phyloP scores from a whole-genome alignment of 1,284 basidiomycete genomes.

The Anthracocystis panici-leucophaei region DNA sequence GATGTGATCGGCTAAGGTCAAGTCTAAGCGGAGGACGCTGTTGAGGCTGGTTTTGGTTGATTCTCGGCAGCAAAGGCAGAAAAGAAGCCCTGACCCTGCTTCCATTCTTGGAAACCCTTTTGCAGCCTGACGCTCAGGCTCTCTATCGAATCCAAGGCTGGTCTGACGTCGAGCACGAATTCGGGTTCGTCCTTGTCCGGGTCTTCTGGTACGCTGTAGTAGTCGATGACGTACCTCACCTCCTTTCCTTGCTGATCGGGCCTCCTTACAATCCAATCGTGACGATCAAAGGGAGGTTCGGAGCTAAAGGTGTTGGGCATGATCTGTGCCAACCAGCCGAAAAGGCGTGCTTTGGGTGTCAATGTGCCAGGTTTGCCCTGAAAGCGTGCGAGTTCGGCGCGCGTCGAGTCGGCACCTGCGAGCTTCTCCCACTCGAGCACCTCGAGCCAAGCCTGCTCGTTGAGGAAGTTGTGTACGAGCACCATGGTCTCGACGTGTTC shows the following conservation, averaged over 20 bases:
- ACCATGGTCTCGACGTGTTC: slow-evolving; percentile 98
- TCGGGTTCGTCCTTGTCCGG: slow-evolving; percentile 62
- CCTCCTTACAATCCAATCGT: slow-evolving; percentile 94
- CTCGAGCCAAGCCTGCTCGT: slow-evolving; percentile 95
- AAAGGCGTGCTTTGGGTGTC: slow-evolving; percentile 84
- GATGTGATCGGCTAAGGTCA: neutral
- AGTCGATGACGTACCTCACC: slow-evolving; percentile 69
- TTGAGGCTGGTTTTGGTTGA: slow-evolving; percentile 16
- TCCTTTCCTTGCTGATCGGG: slow-evolving; percentile 59
- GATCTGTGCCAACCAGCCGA: slow-evolving; percentile 85
- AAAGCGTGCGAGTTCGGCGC: slow-evolving; percentile 81
- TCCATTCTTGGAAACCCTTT: slow-evolving; percentile 60
- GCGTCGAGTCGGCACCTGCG: slow-evolving; percentile 52
- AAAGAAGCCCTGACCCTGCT: slow-evolving; percentile 52
- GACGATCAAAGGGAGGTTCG: slow-evolving; percentile 96
- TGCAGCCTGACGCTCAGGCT: slow-evolving; percentile 46
- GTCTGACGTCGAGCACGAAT: slow-evolving; percentile 64
- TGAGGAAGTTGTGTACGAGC: slow-evolving; percentile 96
- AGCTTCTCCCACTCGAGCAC: slow-evolving; percentile 89
- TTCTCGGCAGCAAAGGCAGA: slow-evolving; percentile 33
- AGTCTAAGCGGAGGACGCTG: slow-evolving; percentile 2
- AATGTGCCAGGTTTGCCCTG: slow-evolving; percentile 88
- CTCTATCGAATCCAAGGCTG: slow-evolving; percentile 60
- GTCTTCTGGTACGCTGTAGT: slow-evolving; percentile 63
- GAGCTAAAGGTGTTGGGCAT: slow-evolving; percentile 89